Evolutionary conservation across 345 rosid genomes (phyloP), one percentile per base, ranked within the genome.

Genomic region (Pistacia integerrima): DNA sequence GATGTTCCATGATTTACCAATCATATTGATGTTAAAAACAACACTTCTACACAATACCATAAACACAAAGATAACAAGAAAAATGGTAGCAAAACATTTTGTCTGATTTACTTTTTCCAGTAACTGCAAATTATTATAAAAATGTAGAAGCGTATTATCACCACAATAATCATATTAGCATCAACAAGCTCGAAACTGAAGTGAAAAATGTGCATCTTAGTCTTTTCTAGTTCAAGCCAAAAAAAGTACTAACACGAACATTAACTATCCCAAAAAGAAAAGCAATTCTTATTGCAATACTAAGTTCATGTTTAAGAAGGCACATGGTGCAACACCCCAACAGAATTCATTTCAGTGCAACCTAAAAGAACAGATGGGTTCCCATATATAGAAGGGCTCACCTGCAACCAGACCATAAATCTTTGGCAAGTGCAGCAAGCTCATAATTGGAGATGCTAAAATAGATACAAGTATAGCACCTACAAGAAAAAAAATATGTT

Each of bases 381-480:
- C 60, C 74, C 69, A 75, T 38, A 12, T 35, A 28, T 59, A 28
- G 33, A 66, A 55, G 22, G 51, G 33, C 78, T 80, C 44, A 67
- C 99, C 98, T 63, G 89, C 83, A 82, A 90, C 78, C 71, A 93
- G 97, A 75, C 86, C 87, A 78, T 83, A 90, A 51, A 91, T 69
- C 89, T 90, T 91, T 44, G 95, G 97, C 81, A 93, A 77, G 52
- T 87, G 89, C 79, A 96, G 81, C 74, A 88, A 83, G 81, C 82
- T 85, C 81, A 82, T 74, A 30, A 88, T 9, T 8, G 97, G 98
- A 64, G 92, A 90, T 67, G 98, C 89, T 77, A 91, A 64, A 73
- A 82, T 54, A 25, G 99, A 91, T 71, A 90, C 92, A 14, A 91
- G 76, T 46, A 93, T 87, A 17, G 98, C 92, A 77, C 98, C 99